Base-by-base conservation (phyloP, 352 stramenopile species). In the Thalassiosira livingstoniorum region DNA sequence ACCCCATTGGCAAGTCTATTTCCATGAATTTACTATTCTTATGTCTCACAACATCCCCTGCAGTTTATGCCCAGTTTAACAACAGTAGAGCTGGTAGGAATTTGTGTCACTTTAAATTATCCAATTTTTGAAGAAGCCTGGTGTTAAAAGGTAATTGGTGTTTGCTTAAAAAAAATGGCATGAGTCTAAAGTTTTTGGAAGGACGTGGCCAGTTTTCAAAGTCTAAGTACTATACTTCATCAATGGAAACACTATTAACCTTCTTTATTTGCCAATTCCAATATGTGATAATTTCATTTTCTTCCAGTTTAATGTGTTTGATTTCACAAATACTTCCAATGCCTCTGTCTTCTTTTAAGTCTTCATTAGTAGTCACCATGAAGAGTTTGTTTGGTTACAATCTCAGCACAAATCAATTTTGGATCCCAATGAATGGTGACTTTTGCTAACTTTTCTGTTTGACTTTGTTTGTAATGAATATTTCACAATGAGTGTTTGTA, bases 171-270 rank as follows among this genome's bases (percentile, higher is more conserved):
- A n/a, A n/a, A n/a, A n/a, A n/a, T n/a, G n/a, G n/a, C n/a, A n/a
- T n/a, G n/a, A n/a, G n/a, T n/a, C n/a, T n/a, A n/a, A 23, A 18
- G 3, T 64, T 64, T 64, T 37, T 64, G 23, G 55, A n/a, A 37
- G 27, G 23, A 47, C 47, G n/a, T 66, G 58, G 23, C 7, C 10
- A 4, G 32, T 66, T 29, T 25, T 7, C 47, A 58, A 15, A 23
- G 61, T 79, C 51, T 32, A 86, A 51, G 60, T 67, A 83, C 29
- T 86, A 34, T 31, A 86, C 73, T 64, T 86, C 75, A 32, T 43
- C 31, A 61, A 39, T 62, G 69, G 42, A 31, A 0, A 86, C 74
- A 18, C 67, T 83, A 31, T 31, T 47, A 0, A 86, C 79, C 42
- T 83, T 86, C 58, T 66, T 75, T 37, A 43, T 42, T 15, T 47